A percentile compares a stretch with the other conserved stretches of the same genome.
phyloP scores from a whole-genome alignment of 306 rosid species.

The Dryas octopetala region DNA sequence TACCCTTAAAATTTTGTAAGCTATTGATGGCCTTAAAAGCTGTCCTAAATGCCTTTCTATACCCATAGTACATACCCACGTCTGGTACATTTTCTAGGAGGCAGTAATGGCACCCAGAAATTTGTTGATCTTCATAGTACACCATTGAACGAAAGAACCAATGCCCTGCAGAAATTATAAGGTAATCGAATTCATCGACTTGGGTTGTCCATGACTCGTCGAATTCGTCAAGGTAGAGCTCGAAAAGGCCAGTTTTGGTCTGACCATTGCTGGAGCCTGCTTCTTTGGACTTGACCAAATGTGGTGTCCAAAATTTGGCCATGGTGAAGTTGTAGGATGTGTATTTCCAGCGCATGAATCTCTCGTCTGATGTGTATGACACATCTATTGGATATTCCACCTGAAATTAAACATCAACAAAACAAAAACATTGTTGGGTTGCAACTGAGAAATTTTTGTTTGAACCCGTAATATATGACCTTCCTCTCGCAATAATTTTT shows the following conservation, averaged over 20 bases:
- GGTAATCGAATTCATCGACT: constrained; percentile 52
- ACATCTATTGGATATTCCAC: constrained; percentile 81
- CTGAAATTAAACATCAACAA: constrained; percentile 28
- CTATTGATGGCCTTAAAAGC: constrained; percentile 65
- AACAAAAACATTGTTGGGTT: too few species aligned
- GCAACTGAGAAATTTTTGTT: too few species aligned
- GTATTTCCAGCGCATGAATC: constrained; percentile 70
- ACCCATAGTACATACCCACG: constrained; percentile 66
- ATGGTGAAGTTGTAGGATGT: constrained; percentile 78
- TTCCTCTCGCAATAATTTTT: too few species aligned
- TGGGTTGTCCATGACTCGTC: constrained; percentile 67
- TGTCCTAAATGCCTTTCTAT: constrained; percentile 59
- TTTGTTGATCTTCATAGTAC: constrained; percentile 45
- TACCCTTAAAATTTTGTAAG: constrained; percentile 56
- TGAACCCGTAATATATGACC: too few species aligned
- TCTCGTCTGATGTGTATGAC: constrained; percentile 51
- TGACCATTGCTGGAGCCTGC: constrained; percentile 44
- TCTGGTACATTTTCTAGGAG: constrained; percentile 54
- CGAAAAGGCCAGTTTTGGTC: constrained; percentile 46
- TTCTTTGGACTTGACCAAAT: constrained; percentile 59
- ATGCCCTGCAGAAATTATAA: constrained; percentile 73
- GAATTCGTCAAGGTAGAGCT: constrained; percentile 71
- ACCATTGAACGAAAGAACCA: constrained; percentile 70
- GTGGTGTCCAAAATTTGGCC: constrained; percentile 75
- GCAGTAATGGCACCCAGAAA: constrained; percentile 75